Conservation (phyloP, 768 basidiomycete genomes). For the Crassisporium funariophilum region DNA sequence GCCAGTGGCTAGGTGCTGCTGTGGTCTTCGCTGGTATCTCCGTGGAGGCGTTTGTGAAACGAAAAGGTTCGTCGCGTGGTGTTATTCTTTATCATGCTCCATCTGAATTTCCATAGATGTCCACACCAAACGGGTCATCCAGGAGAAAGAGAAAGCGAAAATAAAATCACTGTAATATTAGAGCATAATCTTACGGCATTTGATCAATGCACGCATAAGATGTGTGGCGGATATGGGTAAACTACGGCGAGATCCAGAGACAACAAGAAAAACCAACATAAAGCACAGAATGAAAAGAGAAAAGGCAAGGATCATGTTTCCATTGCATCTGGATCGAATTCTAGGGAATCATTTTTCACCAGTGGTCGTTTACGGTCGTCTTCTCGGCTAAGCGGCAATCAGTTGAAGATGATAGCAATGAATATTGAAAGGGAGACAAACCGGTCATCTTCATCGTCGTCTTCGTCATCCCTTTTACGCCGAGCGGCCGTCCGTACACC, state of each 20-base stretch:
- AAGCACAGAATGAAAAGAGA: not conserved
- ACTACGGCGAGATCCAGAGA: not conserved
- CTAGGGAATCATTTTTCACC: slow-evolving; percentile 34
- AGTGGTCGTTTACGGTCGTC: slow-evolving; percentile 52
- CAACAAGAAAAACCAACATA: slow-evolving; percentile 1
- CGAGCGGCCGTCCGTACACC: slow-evolving; percentile 48
- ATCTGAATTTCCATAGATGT: slow-evolving; percentile 52
- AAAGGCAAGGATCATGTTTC: slow-evolving; percentile 38
- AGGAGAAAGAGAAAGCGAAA: slow-evolving; percentile 83
- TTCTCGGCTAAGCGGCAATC: slow-evolving; percentile 28
- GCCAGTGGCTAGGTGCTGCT: slow-evolving; percentile 92
- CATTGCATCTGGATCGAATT: slow-evolving; percentile 50
- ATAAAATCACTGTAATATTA: slow-evolving; percentile 70
- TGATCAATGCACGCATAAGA: slow-evolving; percentile 11
- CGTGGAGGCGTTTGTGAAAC: slow-evolving; percentile 89
- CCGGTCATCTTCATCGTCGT: slow-evolving; percentile 57
- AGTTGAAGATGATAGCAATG: slow-evolving; percentile 2
- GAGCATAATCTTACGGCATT: slow-evolving; percentile 18
- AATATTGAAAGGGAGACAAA: slow-evolving; percentile 8
- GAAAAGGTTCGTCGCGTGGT: slow-evolving; percentile 78
- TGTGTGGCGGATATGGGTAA: slow-evolving; percentile 16
- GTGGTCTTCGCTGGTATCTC: slow-evolving; percentile 97
- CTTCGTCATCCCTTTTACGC: slow-evolving; percentile 77
- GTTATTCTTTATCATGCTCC: slow-evolving; percentile 12
- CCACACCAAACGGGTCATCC: slow-evolving; percentile 75